Evolutionary conservation across 2,329 filamentous ascomycete genomes (phyloP).

Genomic region (Aspergillus pseudoviridinutans): DNA sequence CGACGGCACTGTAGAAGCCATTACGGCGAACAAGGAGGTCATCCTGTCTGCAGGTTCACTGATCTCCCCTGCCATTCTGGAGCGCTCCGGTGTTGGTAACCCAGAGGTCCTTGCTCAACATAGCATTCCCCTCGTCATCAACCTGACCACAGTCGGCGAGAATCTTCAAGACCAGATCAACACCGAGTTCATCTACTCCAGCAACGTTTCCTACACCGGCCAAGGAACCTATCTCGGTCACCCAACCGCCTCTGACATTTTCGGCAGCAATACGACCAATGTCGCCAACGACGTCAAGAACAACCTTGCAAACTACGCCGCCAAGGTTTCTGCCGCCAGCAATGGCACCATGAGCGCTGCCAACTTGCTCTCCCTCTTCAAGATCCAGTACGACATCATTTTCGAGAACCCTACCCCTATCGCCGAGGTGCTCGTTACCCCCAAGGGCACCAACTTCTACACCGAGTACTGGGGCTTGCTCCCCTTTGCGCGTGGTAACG

Average conservation of each 20-base stretch:
- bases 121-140: slow-evolving; percentile 24
- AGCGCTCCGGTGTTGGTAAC: slow-evolving; percentile 58
- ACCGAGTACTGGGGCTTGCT: too few species aligned
- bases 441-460: too few species aligned
- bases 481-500: too few species aligned
- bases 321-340: slow-evolving; percentile 16
- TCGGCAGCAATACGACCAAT: slow-evolving; percentile 14
- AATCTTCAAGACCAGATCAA: slow-evolving; percentile 47
- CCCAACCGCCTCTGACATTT: slow-evolving; percentile 20
- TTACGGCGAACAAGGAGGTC: slow-evolving; percentile 46
- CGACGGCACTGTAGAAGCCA: slow-evolving; percentile 17
- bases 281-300: slow-evolving; percentile 17
- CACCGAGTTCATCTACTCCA: slow-evolving; percentile 16
- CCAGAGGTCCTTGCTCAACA: slow-evolving; percentile 24
- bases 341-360: slow-evolving; percentile 20
- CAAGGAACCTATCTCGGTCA: slow-evolving; percentile 18
- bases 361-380: slow-evolving; percentile 16
- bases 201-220: slow-evolving; percentile 15
- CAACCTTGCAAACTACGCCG: slow-evolving; percentile 22
- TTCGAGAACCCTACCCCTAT: too few species aligned
- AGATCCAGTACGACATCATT: too few species aligned
- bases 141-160: slow-evolving; percentile 43
- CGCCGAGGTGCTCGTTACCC: too few species aligned
- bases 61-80: slow-evolving; percentile 54
- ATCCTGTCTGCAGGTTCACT: slow-evolving; percentile 58